phyloP scores from a whole-genome alignment of 2,329 filamentous ascomycete genomes.

The Sphaceloma murrayae region DNA sequence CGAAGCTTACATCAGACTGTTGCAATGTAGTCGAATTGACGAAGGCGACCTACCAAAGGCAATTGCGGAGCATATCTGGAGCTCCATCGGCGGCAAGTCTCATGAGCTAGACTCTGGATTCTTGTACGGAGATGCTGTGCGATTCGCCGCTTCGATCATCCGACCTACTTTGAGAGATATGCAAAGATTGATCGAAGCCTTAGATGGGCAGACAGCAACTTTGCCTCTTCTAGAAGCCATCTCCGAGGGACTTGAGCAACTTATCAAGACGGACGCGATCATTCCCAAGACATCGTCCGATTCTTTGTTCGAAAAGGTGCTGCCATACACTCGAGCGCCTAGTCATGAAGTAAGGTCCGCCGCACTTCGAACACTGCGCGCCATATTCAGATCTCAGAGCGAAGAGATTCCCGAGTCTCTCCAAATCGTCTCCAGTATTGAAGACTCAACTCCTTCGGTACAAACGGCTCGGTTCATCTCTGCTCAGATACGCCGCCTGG shows the following conservation, averaged over 20 bases:
- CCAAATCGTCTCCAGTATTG: slow-evolving; percentile 63
- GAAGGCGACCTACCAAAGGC: neutral
- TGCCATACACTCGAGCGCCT: slow-evolving; percentile 34
- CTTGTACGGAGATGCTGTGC: neutral
- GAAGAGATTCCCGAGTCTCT: slow-evolving; percentile 46
- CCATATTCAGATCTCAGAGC: slow-evolving; percentile 43
- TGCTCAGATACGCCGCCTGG: slow-evolving; percentile 77
- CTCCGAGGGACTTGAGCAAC: neutral
- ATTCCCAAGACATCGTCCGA: neutral
- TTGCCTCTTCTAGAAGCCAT: slow-evolving; percentile 5
- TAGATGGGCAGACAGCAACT: neutral
- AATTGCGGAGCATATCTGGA: neutral
- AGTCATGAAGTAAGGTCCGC: slow-evolving; percentile 65
- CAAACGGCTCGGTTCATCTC: slow-evolving; percentile 67
- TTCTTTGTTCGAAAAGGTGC: neutral
- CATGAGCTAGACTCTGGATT: neutral
- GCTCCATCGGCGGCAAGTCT: too few relatives aligned
- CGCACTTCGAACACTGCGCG: slow-evolving; percentile 61
- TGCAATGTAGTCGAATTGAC: neutral
- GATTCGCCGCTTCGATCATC: slow-evolving; percentile 5
- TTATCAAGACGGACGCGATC: neutral
- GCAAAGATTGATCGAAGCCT: neutral
- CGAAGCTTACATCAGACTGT: neutral
- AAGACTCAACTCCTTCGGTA: slow-evolving; percentile 67
- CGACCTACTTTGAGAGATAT: neutral